Percentiles rank a stretch among this genome's conserved stretches.
Conservation (phyloP, 768 basidiomycete species). For the Trametes gibbosa region DNA sequence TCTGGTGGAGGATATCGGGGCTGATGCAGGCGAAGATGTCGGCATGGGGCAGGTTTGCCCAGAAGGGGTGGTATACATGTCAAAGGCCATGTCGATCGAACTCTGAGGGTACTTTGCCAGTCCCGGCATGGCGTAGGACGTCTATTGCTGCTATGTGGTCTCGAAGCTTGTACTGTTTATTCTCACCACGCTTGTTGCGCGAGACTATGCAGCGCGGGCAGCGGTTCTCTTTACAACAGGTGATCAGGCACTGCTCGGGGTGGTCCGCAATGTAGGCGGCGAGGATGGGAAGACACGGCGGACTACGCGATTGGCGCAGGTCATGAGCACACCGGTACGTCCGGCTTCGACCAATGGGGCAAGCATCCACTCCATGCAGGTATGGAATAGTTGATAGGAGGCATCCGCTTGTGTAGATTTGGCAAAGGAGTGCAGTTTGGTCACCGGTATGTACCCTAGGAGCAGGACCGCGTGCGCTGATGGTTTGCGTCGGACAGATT, state of each 20-base stretch:
- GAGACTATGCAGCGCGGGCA: slow-evolving; percentile 30
- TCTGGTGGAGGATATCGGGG: slow-evolving; percentile 43
- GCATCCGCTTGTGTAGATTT: slow-evolving; percentile 19
- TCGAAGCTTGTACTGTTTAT: not conserved
- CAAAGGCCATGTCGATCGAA: slow-evolving; percentile 11
- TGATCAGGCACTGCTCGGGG: slow-evolving; percentile 43
- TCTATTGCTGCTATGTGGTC: not conserved
- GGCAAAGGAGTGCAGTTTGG: slow-evolving; percentile 26
- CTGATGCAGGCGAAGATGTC: slow-evolving; percentile 39
- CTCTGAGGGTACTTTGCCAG: not conserved
- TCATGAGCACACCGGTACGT: slow-evolving; percentile 32
- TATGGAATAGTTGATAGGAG: slow-evolving; percentile 35
- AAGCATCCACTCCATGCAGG: slow-evolving; percentile 33
- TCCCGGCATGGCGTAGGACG: not conserved
- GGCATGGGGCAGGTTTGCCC: slow-evolving; percentile 33
- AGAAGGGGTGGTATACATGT: slow-evolving; percentile 6
- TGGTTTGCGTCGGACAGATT: slow-evolving; percentile 19
- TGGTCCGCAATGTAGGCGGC: slow-evolving; percentile 40
- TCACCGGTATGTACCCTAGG: slow-evolving; percentile 29
- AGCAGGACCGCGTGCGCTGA: slow-evolving; percentile 19
- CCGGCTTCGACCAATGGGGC: slow-evolving; percentile 32
- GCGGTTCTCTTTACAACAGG: slow-evolving; percentile 20
- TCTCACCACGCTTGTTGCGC: slow-evolving; percentile 21
- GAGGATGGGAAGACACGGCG: slow-evolving; percentile 36
- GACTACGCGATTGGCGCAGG: slow-evolving; percentile 35